Percentiles rank a stretch among this genome's conserved stretches.
Conservation (phyloP, 306 rosid genomes). For the Hylodesmum podocarpum region DNA sequence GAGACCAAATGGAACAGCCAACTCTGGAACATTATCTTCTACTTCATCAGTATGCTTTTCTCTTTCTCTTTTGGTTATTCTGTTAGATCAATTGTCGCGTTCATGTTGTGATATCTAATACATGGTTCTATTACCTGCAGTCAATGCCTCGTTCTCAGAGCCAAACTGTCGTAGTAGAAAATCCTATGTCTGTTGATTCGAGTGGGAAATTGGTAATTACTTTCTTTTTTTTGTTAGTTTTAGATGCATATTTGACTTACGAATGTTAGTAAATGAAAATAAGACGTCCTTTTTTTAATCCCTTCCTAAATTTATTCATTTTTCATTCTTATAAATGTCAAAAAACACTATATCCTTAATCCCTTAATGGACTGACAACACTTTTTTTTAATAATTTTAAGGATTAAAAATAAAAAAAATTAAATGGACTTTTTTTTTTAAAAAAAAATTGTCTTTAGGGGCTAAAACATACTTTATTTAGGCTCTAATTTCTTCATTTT, state of each 20-base stretch:
- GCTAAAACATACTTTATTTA: neutral
- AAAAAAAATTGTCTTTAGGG: neutral
- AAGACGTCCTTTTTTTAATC: neutral
- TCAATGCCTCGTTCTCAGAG: slow-evolving; percentile 59
- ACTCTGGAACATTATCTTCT: slow-evolving; percentile 64
- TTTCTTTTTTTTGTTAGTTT: neutral
- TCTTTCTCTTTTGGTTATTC: neutral
- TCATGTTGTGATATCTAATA: neutral
- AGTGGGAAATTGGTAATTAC: slow-evolving; percentile 85
- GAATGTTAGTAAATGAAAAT: neutral
- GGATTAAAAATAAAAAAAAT: too few relatives aligned
- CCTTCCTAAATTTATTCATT: neutral
- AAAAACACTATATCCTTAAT: neutral
- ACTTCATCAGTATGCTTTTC: slow-evolving; percentile 68
- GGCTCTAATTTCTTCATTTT: neutral
- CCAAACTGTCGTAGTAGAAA: slow-evolving; percentile 93
- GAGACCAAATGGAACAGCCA: slow-evolving; percentile 66
- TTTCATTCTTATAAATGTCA: neutral
- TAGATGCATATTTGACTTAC: neutral
- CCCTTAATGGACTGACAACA: neutral
- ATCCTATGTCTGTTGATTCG: slow-evolving; percentile 89
- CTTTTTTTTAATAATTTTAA: neutral
- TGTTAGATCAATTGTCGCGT: neutral
- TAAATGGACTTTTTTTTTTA: too few relatives aligned
- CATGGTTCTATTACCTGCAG: slow-evolving; percentile 39